Base-by-base conservation (phyloP, 495 filamentous ascomycete genomes). In the Aspergillus wentii region DNA sequence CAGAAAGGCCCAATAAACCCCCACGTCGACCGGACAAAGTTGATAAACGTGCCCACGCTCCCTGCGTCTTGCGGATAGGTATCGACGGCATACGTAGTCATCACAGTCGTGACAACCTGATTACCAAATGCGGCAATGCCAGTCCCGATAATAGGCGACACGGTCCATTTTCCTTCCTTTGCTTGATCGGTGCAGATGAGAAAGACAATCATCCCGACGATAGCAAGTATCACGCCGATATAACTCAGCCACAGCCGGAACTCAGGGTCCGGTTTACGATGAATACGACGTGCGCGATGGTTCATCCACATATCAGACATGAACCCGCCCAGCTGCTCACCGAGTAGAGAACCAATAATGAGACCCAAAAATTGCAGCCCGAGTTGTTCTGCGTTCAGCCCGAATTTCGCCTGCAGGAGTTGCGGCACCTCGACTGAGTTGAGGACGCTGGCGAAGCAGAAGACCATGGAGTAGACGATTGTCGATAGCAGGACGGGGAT, bases 1-100 rank as follows among this genome's bases (percentile, higher is more conserved):
- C 72, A 79, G 41, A 79, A 79, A 10, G 71, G 71, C 7, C 75
- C 75, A 51, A 80, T 75, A 33, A 80, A 80, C 3, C 74, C 73
- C 73, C 73, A 78, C 5, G 59, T 69, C n/a, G 66, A 67, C 4
- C 75, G 49, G n/a, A 78, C 60, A 42, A 78, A 68, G 18, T 65
- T 77, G 28, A 79, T 67, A 41, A 80, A 77, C 0, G 78, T 73
- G 7, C 75, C 75, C 3, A 78, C 63, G 33, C 66, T 68, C 4
- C 61, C 69, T 0, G 71, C 59, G 21, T 75, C 67, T 25, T 69
- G 54, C 1, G 57, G 71, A 49, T 75, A 62, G 11, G 66, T 73
- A 49, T 78, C 75, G 1, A 79, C 71, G 8, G 74, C 67, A 50
- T 78, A 79, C 3, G 75, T 79, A 15, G 73, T 74, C 30, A 77